A percentile compares a stretch with the other conserved stretches of the same genome.
phyloP scores from a whole-genome alignment of 2,329 filamentous ascomycete species.

The Metarhizium album region DNA sequence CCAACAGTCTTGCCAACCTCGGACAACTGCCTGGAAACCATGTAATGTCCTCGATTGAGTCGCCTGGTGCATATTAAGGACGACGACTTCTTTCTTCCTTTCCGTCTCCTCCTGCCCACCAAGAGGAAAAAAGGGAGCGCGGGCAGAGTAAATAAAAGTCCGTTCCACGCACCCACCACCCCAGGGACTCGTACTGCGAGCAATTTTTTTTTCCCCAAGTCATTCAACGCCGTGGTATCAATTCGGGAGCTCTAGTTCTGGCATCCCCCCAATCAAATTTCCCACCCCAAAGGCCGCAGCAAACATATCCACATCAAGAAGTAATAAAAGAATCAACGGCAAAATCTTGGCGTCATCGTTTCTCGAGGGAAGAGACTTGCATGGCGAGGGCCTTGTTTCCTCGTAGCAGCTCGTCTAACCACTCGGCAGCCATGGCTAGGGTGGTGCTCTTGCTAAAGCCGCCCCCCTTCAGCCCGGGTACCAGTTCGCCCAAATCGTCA shows the following conservation, averaged over 20 bases:
- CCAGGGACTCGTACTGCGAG: background rate
- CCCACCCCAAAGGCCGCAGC: background rate
- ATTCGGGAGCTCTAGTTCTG: background rate
- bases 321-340: background rate
- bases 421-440: conserved; percentile 64
- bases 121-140: background rate
- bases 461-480: conserved; percentile 62
- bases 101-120: background rate
- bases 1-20: background rate
- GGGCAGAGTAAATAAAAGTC: too few relatives aligned
- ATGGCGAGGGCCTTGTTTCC: conserved; percentile 52
- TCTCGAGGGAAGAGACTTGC: conserved; percentile 3
- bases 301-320: background rate
- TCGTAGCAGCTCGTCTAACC: conserved; percentile 60
- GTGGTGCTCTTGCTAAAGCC: conserved; percentile 78
- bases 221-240: conserved; percentile 1
- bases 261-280: background rate
- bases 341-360: background rate
- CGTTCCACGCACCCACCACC: background rate
- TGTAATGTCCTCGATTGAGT: background rate
- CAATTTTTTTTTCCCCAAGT: background rate
- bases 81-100: background rate
- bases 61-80: background rate
- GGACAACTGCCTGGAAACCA: background rate
- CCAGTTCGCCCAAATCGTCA: conserved; percentile 64